These are phyloP conservation scores for Epichloe hybrida DNA, from an alignment of 2,329 filamentous ascomycete species.

Conservation along the genomic window DNA sequence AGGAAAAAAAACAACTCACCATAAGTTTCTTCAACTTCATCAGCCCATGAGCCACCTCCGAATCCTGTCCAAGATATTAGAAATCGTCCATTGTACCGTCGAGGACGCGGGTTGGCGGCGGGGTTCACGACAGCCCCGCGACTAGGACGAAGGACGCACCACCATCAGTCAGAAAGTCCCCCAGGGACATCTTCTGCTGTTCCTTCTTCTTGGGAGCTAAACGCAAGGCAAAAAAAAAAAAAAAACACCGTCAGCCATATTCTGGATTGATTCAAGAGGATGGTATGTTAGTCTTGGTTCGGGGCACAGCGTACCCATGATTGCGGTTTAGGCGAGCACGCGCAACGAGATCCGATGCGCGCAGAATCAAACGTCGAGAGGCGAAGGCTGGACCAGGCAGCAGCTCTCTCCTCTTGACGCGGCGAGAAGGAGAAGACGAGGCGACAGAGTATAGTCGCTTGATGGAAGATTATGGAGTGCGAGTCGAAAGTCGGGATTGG, in stretches of 20 bases:
- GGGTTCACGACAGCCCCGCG: slow-evolving; percentile 11
- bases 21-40: slow-evolving; percentile 90
- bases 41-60: slow-evolving; percentile 78
- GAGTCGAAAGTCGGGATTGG: slow-evolving; percentile 9
- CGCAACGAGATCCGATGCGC: slow-evolving; percentile 34
- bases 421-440: slow-evolving; percentile 4
- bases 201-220: slow-evolving; percentile 87
- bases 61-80: slow-evolving; percentile 23
- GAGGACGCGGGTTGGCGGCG: slow-evolving; percentile 11
- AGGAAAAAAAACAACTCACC: slow-evolving; percentile 39
- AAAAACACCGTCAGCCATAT: slow-evolving; percentile 1
- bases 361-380: slow-evolving; percentile 11
- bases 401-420: slow-evolving; percentile 14
- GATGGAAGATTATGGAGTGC: background rate
- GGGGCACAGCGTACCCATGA: slow-evolving; percentile 40
- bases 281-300: background rate
- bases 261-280: background rate
- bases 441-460: slow-evolving; percentile 4
- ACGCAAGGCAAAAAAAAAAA: slow-evolving; percentile 31
- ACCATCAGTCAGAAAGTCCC: slow-evolving; percentile 86
- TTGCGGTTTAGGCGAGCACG: slow-evolving; percentile 37
- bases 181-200: slow-evolving; percentile 92
- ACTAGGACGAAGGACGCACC: slow-evolving; percentile 43
- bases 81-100: background rate
- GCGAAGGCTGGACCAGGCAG: slow-evolving; percentile 16